These are phyloP conservation scores for Skeletonema menzelii DNA, from an alignment of 108 stramenopile species.

Conservation along the genomic window DNA sequence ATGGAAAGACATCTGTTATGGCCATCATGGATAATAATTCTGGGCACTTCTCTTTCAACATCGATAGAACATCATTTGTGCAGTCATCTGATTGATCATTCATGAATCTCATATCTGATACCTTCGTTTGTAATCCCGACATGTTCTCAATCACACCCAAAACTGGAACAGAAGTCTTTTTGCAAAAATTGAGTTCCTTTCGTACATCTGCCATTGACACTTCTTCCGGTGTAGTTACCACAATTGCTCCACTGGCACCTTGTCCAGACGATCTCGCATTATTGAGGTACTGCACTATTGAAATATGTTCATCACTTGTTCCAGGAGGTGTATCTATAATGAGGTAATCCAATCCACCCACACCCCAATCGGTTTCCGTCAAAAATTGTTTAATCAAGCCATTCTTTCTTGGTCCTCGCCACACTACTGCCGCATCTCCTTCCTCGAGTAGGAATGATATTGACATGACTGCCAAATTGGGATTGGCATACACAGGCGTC, in stretches of 20 bases:
- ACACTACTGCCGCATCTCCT: conserved; percentile 95
- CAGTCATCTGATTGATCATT: conserved; percentile 42
- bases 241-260: conserved; percentile 76
- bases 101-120: conserved; percentile 61
- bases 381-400: conserved; percentile 99
- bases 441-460: conserved; percentile 96
- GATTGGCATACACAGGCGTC: conserved; percentile 95
- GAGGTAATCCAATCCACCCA: conserved; percentile 94
- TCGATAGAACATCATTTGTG: conserved; percentile 59
- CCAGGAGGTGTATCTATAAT: conserved; percentile 99
- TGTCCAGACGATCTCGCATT: conserved; percentile 55
- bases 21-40: conserved; percentile 72
- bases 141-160: conserved; percentile 99
- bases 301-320: conserved; percentile 99
- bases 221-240: conserved; percentile 99
- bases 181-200: conserved; percentile 98
- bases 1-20: conserved; percentile 76
- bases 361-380: conserved; percentile 90
- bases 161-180: conserved; percentile 92
- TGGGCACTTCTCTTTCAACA: conserved; percentile 71
- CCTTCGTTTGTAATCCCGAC: conserved; percentile 71
- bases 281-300: conserved; percentile 96
- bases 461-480: conserved; percentile 95
- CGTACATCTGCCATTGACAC: conserved; percentile 98
- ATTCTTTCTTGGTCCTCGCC: conserved; percentile 99